Evolutionary conservation across 179 eudicot genomes (phyloP), one percentile per base, ranked within the genome.

Genomic region (Beta corolliflora): DNA sequence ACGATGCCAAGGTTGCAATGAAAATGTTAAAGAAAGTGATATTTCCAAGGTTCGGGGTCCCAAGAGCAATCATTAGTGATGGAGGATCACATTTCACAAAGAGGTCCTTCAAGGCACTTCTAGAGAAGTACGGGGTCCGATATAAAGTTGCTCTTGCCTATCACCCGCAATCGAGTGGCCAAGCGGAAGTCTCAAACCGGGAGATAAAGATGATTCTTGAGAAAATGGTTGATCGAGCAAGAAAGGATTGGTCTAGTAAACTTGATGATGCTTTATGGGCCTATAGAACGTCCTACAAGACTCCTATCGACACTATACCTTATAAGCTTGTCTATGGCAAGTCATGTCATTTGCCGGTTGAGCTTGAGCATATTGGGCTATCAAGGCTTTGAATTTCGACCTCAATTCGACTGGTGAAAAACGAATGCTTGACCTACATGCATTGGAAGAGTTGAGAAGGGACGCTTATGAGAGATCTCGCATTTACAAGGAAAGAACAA

Each of bases 251-350:
- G 59, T 64, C 9, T 45, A 5, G 3, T 2, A 59, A 54, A 9
- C 59, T 80, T 2, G 45, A 56, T 36, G 79, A 67, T 31, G 68
- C 68, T 1, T 19, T 81, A 1, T 75, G 69, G 75, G 83, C 75
- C 0, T n/a, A 52, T 15, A 0, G 46, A 5, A 81, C 58, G 0
- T 9, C 59, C 5, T 74, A 19, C 15, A 55, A 81, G 13, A 81
- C 75, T 1, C 79, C 55, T 1, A 65, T 81, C 8, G 66, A 29
- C 0, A 68, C 56, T 15, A 58, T 7, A 7, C 63, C 63, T 15
- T 58, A 14, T 58, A n/a, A 8, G 5, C 21, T 50, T 14, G 12
- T 16, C 29, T 72, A 46, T 44, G 29, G 55, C 5, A 72, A 72
- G 54, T 7, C 25, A 16, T 72, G 36, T 50, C 75, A 72, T n/a